Conservation (phyloP, 2,329 filamentous ascomycete genomes). For the Sporothrix curviconia region DNA sequence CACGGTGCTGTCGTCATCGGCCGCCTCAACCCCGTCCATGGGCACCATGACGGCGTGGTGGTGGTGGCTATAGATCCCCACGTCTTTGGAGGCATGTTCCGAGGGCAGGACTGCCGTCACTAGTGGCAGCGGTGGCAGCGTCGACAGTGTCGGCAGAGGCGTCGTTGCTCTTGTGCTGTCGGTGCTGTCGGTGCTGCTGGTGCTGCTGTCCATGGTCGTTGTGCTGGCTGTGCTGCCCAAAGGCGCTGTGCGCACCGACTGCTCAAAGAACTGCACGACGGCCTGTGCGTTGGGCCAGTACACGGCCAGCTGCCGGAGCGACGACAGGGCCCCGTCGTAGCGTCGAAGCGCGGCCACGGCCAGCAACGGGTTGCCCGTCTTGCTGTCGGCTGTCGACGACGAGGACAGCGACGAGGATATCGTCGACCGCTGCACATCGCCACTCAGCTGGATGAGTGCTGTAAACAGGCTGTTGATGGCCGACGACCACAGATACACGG, state of each 20-base stretch:
- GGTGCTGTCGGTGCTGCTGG: neutral
- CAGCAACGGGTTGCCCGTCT: slow-evolving; percentile 21
- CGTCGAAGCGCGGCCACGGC: slow-evolving; percentile 20
- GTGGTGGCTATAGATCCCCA: too few species aligned
- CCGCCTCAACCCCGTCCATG: too few species aligned
- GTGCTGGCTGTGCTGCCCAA: slow-evolving; percentile 41
- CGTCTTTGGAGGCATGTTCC: too few species aligned
- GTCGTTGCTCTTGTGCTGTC: neutral
- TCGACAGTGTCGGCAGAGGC: neutral
- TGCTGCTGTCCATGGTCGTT: neutral
- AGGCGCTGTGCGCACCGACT: slow-evolving; percentile 63
- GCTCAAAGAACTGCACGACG: slow-evolving; percentile 24
- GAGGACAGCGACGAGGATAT: neutral
- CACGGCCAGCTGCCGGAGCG: slow-evolving; percentile 18
- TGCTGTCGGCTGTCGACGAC: slow-evolving; percentile 15
- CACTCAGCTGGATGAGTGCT: neutral
- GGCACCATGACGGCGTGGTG: too few species aligned
- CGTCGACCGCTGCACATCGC: neutral
- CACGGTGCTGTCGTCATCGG: too few species aligned
- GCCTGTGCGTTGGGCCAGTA: slow-evolving; percentile 22
- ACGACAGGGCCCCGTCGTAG: slow-evolving; percentile 20
- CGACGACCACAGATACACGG: neutral
- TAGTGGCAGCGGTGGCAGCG: too few species aligned
- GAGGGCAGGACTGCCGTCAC: too few species aligned
- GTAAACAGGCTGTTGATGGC: slow-evolving; percentile 3